These are phyloP conservation scores for Eremochloa ophiuroides DNA, from an alignment of 176 grass and related monocot species.

Conservation along the genomic window DNA sequence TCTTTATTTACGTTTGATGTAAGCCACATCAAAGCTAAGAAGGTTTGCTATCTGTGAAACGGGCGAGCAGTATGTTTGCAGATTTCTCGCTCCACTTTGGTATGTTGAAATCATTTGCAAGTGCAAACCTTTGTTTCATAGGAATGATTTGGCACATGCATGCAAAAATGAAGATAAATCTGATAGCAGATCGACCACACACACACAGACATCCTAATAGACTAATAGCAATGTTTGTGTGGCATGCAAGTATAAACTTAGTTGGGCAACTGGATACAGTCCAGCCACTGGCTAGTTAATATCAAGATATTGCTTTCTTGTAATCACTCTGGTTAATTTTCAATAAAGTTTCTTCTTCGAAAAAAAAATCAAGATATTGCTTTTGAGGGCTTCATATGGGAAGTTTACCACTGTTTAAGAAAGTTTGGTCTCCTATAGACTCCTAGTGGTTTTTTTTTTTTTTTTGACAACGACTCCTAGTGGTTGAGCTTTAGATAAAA, in stretches of 20 bases:
- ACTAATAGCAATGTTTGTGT: not conserved
- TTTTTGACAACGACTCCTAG: too few relatives aligned
- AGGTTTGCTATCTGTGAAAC: not conserved
- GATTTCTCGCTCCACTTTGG: not conserved
- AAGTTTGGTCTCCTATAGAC: not conserved
- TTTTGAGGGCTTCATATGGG: not conserved
- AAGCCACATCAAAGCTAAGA: not conserved
- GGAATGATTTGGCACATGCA: not conserved
- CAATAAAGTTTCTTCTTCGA: too few relatives aligned
- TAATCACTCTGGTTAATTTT: too few relatives aligned
- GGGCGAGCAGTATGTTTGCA: not conserved
- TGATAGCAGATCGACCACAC: not conserved
- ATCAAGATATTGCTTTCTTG: too few relatives aligned
- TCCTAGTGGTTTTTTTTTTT: not conserved
- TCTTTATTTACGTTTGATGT: not conserved
- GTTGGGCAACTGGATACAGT: too few relatives aligned
- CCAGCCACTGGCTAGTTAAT: not conserved
- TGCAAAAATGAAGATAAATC: not conserved
- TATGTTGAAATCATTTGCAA: not conserved
- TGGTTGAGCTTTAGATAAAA: not conserved
- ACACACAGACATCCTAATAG: not conserved
- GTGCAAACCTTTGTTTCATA: not conserved
- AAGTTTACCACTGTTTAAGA: not conserved
- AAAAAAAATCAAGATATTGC: too few relatives aligned
- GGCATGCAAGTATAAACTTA: not conserved